Conservation (phyloP, 2,329 filamentous ascomycete genomes). For the Fusarium nygamai region DNA sequence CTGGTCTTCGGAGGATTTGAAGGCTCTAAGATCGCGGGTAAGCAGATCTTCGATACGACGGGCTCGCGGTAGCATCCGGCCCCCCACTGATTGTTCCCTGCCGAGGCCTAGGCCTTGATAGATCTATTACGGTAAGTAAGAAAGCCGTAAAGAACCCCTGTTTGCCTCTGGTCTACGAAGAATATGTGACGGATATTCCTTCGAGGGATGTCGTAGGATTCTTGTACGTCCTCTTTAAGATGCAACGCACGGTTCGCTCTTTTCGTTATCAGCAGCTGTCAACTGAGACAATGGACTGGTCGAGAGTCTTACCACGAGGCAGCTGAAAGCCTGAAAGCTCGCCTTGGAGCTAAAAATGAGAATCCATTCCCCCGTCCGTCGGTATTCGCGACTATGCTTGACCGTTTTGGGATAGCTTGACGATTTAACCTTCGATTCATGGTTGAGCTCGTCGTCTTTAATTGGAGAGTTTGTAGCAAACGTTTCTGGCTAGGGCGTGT, state of each 20-base stretch:
- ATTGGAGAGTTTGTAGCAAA: constrained; percentile 20
- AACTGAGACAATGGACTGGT: not conserved
- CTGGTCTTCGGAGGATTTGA: not conserved
- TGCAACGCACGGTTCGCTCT: not conserved
- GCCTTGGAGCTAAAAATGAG: not conserved
- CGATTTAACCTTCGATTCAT: constrained; percentile 20
- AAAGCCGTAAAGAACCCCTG: not conserved
- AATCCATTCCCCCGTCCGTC: not conserved
- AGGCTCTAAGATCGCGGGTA: not conserved
- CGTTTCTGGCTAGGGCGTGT: constrained; percentile 2
- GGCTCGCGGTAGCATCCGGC: not conserved
- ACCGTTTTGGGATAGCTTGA: constrained; percentile 4
- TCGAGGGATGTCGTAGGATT: not conserved
- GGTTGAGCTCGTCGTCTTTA: not conserved
- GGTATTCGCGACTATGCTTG: constrained; percentile 19
- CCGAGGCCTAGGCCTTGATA: not conserved
- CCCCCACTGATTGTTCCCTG: not conserved
- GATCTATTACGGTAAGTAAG: not conserved
- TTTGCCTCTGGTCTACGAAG: not conserved
- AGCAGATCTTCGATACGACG: constrained; percentile 2
- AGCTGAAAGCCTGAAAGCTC: not conserved
- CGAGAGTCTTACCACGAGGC: not conserved
- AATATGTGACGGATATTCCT: not conserved
- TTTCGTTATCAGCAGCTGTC: not conserved
- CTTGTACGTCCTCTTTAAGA: not conserved